Evolutionary conservation across 2,329 filamentous ascomycete species (phyloP), one percentile per base, ranked within the genome.

Genomic region (Cordyceps tenuipes): DNA sequence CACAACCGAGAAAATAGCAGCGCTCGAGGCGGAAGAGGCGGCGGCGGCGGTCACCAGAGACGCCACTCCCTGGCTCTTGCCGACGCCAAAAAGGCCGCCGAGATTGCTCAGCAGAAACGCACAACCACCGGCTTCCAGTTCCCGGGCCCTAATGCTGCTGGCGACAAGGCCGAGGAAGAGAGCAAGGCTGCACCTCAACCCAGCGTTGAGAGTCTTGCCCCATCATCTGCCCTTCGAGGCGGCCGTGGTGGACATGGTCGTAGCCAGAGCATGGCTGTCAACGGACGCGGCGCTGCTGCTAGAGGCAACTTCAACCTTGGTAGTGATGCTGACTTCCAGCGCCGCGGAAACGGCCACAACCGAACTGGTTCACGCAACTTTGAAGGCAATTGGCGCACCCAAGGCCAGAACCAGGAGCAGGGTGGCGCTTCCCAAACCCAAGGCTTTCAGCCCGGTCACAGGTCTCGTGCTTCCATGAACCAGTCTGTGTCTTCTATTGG

Each of bases 311-410:
- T 59, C 39, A 59, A 26, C 29, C 17, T 59, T 6, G 85, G 83
- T 54, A 67, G 73, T 41, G 74, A 74, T 43, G 72, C 70, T 63
- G 90, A 94, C 66, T 89, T 91, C 70, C 81, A 85, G 66, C 87
- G 90, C 63, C 89, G 90, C 66, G 86, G 88, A 67, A 89, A 88
- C 47, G 88, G 90, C 60, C 94, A 99, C 72, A 87, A 84, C 64
- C 85, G 94, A 63, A 88, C 87, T 36, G 84, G 84, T 12, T 99
- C 94, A 26, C 86, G 94, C 64, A 99, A 97, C 76, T 97, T 97
- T 70, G 94, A 99, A 66, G 87, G 92, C 68, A 99, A 99, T 76
- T 99, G 94, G 94, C 89, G 94, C 68, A 95, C 91, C 69, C 92
- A 89, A 66, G 69, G 69, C 65, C 79, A 82, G 65, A 80, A 81